Base-by-base conservation (phyloP, 1,284 basidiomycete genomes). In the Ceratobasidium sp. region DNA sequence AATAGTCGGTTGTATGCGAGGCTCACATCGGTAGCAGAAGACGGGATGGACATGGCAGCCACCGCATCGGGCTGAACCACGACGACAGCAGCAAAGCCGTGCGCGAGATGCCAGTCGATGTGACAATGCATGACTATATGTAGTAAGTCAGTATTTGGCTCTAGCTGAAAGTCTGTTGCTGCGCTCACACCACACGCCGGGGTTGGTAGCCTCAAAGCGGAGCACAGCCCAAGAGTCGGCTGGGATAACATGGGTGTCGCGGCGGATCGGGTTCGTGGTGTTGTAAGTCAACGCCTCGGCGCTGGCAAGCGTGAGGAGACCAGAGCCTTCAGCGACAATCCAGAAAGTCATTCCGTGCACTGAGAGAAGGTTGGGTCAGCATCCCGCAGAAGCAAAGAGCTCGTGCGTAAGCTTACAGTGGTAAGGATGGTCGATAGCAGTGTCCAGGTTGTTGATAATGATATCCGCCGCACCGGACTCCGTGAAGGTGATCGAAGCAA, bases 221-320 rank as follows among this genome's bases (percentile, higher is more conserved):
- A 80, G 74, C 0, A 80, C 80, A 0, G 77, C 75, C 77, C 78
- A 82, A 0, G 75, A 57, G 48, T 77, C 78, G 15, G 78, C 73
- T 0, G 79, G 80, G 15, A 82, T 75, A n/a, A 78, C 45, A 36
- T 79, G 77, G 1, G 79, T 80, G 69, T 81, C 80, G 19, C 80
- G 76, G 76, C 80, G 76, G 75, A 81, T 74, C 8, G 80, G 81
- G 75, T 80, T 80, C 2, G 74, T 74, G 1, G 59, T 65, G 41
- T 80, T 75, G 0, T 81, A 73, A 4, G 57, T 53, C 44, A 79
- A 75, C 14, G 76, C 45, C 51, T 72, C 54, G 11, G 56, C 67
- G 17, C 59, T 24, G 7, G 22, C 67, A 11, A 72, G 54, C 6
- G 74, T 69, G 36, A 77, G 73, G 33, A 73, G 41, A 19, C 79